Base-by-base conservation (phyloP, 768 basidiomycete genomes). In the Amanita rubescens region DNA sequence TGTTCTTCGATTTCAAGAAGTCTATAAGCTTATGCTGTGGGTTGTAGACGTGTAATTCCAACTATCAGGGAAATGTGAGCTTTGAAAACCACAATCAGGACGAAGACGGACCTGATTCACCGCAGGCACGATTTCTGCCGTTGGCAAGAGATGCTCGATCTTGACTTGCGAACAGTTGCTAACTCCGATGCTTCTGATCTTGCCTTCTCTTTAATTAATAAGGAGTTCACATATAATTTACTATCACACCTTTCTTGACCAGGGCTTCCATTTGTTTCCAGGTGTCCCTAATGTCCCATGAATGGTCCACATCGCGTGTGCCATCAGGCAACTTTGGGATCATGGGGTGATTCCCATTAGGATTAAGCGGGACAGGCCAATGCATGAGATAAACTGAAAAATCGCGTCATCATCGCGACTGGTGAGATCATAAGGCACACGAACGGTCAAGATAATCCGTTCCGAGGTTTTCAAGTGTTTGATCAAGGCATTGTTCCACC, bases 231-330 rank as follows among this genome's bases (percentile, higher is more conserved):
- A 39, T 44, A 51, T 12, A 45, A 45, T 12, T 47, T 51, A 35
- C 1, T 15, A 8, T 11, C 7, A 27, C 22, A 72, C 86, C 87
- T 61, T 80, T 84, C 65, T 79, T 80, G 55, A 81, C 66, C 27
- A 91, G 58, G 9, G 71, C 80, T 65, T 93, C 91, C 85, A 94
- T 85, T 65, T 86, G 82, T 60, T 79, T 81, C 90, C 91, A 93
- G 12, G 92, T 92, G 48, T 90, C 78, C 49, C 66, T 71, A 61
- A 90, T 63, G 24, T 80, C 73, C 80, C 87, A 87, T 37, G 77
- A 72, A 59, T 77, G 75, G 59, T 84, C 80, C 44, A 87, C 71
- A 62, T 90, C 87, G 34, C 87, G 77, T 59, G 71, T 75, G 53
- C 87, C 80, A 62, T 84, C 73, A 0, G 82, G 77, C 33, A 77